Conservation (phyloP, 306 rosid species). For the Quercus dentata region DNA sequence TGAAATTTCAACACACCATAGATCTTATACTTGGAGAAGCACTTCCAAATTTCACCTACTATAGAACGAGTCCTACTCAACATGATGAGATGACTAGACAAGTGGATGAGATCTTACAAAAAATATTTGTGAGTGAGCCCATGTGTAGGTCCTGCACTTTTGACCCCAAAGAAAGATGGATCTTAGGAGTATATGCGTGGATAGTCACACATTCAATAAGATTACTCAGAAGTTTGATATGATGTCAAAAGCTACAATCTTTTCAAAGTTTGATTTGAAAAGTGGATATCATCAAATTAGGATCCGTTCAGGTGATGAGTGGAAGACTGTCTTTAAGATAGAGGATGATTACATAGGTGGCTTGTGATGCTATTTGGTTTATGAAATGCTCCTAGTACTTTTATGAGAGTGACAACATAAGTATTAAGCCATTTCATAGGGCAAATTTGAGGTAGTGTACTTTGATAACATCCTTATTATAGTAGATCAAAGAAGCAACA, state of each 20-base stretch:
- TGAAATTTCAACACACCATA: too few species aligned
- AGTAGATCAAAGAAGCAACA: background rate
- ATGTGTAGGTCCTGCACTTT: too few species aligned
- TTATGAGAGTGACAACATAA: background rate
- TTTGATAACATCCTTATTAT: background rate
- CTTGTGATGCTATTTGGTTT: background rate
- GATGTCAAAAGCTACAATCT: too few species aligned
- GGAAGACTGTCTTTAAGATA: background rate
- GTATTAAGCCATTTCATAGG: background rate
- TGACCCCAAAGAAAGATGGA: background rate
- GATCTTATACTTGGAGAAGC: too few species aligned
- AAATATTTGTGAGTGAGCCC: too few species aligned
- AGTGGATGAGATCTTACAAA: too few species aligned
- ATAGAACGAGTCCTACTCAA: too few species aligned
- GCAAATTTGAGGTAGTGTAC: background rate
- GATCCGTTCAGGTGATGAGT: too few species aligned
- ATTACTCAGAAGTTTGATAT: background rate
- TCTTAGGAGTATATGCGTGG: background rate
- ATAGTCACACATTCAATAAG: background rate
- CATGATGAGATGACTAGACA: too few species aligned
- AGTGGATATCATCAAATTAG: too few species aligned
- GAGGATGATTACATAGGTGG: background rate
- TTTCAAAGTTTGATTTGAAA: too few species aligned
- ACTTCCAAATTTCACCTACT: too few species aligned
- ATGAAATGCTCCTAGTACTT: background rate